Base-by-base conservation (phyloP, 2,329 filamentous ascomycete genomes). In the Ophiostoma perfectum region DNA sequence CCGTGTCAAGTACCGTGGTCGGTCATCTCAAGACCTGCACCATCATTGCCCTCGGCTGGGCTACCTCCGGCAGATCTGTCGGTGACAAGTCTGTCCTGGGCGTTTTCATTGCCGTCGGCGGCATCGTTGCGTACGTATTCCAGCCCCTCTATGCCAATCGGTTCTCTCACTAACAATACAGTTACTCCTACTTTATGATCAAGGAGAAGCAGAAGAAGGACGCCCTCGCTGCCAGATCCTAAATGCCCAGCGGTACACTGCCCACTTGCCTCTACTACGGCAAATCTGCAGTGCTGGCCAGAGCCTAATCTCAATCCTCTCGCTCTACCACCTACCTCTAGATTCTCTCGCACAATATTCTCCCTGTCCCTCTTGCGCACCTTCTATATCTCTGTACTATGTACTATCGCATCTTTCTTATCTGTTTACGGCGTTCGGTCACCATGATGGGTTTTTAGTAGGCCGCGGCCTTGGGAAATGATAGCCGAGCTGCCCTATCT, bases 1-100 rank as follows among this genome's bases (percentile, higher is more conserved):
- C 87, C 0, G 86, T 89, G 4, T 86, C 86, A 7, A 88, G 86
- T 72, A 88, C 87, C 0, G 86, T 90, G 0, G 86, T 89, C 16
- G 87, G 86, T 0, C 86, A 89, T 73, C 78, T 88, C 47, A 89
- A 89, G 77, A 89, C 86, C 0, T 88, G 86, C 73, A 83, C 83
- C 5, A 88, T 89, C 71, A 86, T 89, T n/a, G 82, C 82, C 18
- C 76, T 89, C 4, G 86, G 87, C 42, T 89, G 87, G 87, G 78
- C 80, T 68, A 80, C 78, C 0, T 86, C 82, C 11, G 83, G 85
- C 8, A 78, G 84, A n/a, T 80, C 81, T 9, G 81, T 86, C 41
- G 81, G 81, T 14, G 84, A 87, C 73, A 84, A 81, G 75, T 83
- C 83, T 5, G 75, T 86, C 36, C 71, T 84, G 60, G 85, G 85